A percentile compares a stretch with the other conserved stretches of the same genome.
phyloP scores from a whole-genome alignment of 805 yeast species.

The Cyberlindnera samutprakarnensis region DNA sequence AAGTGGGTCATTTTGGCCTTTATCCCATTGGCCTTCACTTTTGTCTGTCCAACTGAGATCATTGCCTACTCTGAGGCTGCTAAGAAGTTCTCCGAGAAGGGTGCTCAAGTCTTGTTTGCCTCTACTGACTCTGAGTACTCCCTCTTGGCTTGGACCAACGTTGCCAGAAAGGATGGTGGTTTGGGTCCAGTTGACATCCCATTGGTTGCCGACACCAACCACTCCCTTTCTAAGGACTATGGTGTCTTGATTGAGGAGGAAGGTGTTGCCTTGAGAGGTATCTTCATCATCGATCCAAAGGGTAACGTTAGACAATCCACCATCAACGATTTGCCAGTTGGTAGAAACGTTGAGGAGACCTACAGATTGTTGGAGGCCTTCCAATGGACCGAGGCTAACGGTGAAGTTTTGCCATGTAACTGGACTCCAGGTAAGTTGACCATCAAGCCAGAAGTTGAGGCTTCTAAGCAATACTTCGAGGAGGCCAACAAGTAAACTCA shows the following conservation, averaged over 20 bases:
- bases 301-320: slow-evolving; percentile 94
- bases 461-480: slow-evolving; percentile 73
- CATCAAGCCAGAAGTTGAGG: slow-evolving; percentile 75
- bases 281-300: slow-evolving; percentile 95
- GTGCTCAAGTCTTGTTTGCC: slow-evolving; percentile 86
- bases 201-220: slow-evolving; percentile 94
- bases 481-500: slow-evolving; percentile 48
- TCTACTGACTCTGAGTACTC: slow-evolving; percentile 99
- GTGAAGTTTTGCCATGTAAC: slow-evolving; percentile 99
- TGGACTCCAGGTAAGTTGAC: slow-evolving; percentile 95
- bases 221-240: slow-evolving; percentile 87
- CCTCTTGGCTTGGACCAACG: slow-evolving; percentile 96
- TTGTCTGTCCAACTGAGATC: slow-evolving; percentile 99
- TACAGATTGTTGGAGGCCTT: slow-evolving; percentile 96
- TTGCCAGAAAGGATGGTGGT: slow-evolving; percentile 96
- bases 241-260: slow-evolving; percentile 96
- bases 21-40: slow-evolving; percentile 98
- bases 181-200: slow-evolving; percentile 94
- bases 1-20: slow-evolving; percentile 96
- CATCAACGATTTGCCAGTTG: slow-evolving; percentile 98
- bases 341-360: slow-evolving; percentile 98
- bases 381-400: slow-evolving; percentile 99
- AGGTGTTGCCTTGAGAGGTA: slow-evolving; percentile 97
- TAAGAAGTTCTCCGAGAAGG: slow-evolving; percentile 80
- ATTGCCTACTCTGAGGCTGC: slow-evolving; percentile 97